Evolutionary conservation across 2,329 filamentous ascomycete species (phyloP).

Genomic region (Penicillium sp.): DNA sequence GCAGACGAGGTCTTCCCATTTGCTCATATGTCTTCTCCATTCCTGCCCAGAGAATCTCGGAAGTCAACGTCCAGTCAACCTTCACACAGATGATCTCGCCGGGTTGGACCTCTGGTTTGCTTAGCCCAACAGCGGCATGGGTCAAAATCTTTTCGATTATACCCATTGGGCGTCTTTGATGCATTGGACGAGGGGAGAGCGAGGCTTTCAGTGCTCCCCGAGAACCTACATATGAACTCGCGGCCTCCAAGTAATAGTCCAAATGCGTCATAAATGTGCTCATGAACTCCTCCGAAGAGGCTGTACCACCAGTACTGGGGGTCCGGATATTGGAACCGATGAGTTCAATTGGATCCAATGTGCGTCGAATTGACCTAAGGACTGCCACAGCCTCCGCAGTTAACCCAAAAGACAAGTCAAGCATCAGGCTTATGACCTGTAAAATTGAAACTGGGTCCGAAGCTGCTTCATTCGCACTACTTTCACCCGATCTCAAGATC

Average conservation of each 20-base stretch:
- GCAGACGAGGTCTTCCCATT: conserved; percentile 44
- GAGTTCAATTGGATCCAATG: conserved; percentile 8
- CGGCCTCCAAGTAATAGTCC: not conserved
- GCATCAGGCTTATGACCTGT: conserved; percentile 3
- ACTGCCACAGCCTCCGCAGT: conserved; percentile 5
- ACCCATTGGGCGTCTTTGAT: conserved; percentile 33
- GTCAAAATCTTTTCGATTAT: conserved; percentile 47
- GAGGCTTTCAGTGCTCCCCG: not conserved
- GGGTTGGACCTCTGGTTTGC: conserved; percentile 31
- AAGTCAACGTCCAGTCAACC: conserved; percentile 48
- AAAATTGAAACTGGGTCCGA: not conserved
- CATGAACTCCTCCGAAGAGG: not conserved
- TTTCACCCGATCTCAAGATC: not conserved
- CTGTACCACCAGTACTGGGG: not conserved
- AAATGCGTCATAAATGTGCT: not conserved
- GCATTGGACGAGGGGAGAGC: not conserved
- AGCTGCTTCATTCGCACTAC: not conserved
- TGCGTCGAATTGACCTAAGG: conserved; percentile 4
- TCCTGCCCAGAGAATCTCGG: conserved; percentile 37
- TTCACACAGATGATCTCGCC: conserved; percentile 43
- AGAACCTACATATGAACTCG: not conserved
- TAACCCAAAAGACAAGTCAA: conserved; percentile 3
- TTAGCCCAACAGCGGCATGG: conserved; percentile 34
- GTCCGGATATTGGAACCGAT: conserved; percentile 8
- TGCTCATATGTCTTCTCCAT: conserved; percentile 45